Evolutionary conservation across 345 rosid genomes (phyloP), one percentile per base, ranked within the genome.

Genomic region (Boechera stricta): DNA sequence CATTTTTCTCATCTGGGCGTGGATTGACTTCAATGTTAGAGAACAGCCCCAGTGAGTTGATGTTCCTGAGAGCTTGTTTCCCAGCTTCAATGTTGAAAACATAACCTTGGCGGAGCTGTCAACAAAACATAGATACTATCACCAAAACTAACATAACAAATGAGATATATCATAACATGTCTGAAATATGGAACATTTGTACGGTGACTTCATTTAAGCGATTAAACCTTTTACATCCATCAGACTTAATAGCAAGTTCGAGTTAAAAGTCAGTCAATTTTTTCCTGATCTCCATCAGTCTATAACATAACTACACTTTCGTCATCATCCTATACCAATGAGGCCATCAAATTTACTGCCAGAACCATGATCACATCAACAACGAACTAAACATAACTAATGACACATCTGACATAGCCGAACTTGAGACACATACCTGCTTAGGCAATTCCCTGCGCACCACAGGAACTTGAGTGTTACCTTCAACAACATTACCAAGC

Each of bases 11-110:
- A 82, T 96, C 99, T 66, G 91, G 96, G 38, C 93, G 88, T 55
- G 98, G 98, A 70, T 91, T 96, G 51, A 96, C 99, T 84, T 93
- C 98, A 33, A 95, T 95, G 70, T 95, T 95, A 16, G 97, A 89
- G 84, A 95, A 95, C 71, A 95, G 77, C 45, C 93, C 89, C 26
- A 95, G 51, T 0, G 98, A 83, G 71, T 93, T 96, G 75, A 96
- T 86, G 82, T 91, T 96, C 72, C 91, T 87, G 54, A 96, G 87
- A 55, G 96, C 98, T 86, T 91, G 92, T 55, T 88, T 93, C 72
- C 98, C 98, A 74, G 91, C 98, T 82, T 91, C 93, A 69, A 91
- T 93, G 85, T 96, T 96, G 82, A 93, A 96, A 80, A 90, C 89
- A 77, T 88, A 74, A 39, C 99, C 96, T 83, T 82, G 87, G 26